Evolutionary conservation across 441 rosid species (phyloP), one percentile per base, ranked within the genome.

Genomic region (Jatropha podagrica): DNA sequence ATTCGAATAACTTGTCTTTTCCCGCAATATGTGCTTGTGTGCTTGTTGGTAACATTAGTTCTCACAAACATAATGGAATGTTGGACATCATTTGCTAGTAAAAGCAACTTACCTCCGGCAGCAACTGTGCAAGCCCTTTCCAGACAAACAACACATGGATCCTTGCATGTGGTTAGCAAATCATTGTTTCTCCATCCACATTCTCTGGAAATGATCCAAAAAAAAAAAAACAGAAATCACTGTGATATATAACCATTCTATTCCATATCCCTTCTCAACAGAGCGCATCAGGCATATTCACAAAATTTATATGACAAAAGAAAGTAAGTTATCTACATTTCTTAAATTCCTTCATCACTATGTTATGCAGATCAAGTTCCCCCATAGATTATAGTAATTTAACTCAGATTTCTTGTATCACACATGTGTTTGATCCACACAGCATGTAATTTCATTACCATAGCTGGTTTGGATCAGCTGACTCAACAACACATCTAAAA

Each of bases 111-210:
- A 93, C 99, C 99, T 86, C 91, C 87, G 66, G 97, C 96, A 0
- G 92, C 87, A 5, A 95, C 97, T 0, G 92, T 84, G 85, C 98
- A 92, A 77, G 79, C 82, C 82, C 91, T 89, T 73, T 95, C 99
- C 75, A 95, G 81, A 75, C 99, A 95, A 74, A 96, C 97, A 62
- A 80, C 89, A 44, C 99, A 96, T 37, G 94, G 88, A 78, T 96
- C 97, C 65, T 83, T 87, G 84, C 92, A 86, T 3, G 89, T 74
- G 13, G 82, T 83, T 1, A 79, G 77, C 61, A 83, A 81, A 73
- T 86, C 89, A 59, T 75, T 83, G 79, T 69, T 84, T 84, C 89
- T 84, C 98, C 99, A 94, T 79, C 98, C 98, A 74, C 96, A 92
- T 90, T 90, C 97, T 86, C 99, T 96, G 89, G 78, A 85, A 69